Base-by-base conservation (phyloP, 257 asterid genomes). In the Avicennia marina region DNA sequence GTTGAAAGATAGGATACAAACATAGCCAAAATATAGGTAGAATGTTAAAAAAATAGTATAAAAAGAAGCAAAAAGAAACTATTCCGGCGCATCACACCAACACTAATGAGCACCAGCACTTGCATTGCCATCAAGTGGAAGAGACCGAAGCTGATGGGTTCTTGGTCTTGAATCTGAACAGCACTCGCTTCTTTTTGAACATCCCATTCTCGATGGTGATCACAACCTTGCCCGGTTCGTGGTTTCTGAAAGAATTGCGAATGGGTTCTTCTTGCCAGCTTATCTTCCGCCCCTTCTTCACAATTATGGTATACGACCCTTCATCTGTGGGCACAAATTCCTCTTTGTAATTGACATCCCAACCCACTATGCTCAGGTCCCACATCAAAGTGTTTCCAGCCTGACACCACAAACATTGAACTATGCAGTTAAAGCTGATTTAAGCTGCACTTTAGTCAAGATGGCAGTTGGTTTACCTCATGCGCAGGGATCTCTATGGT, bases 271-370 rank as follows among this genome's bases (percentile, higher is more conserved):
- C 73, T 62, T 75, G 78, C 72, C 81, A 76, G 17, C 62, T 78
- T 27, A 76, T 74, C 53, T 70, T 78, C 45, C 69, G 42, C 5
- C 25, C 74, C 56, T 69, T 84, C 72, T 65, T 76, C 56, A 81
- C 86, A 17, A 81, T 76, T 16, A 81, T 2, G 8, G 84, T 72
- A 21, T 81, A 81, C 1, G 89, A 84, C 12, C 29, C 54, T 43
- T 78, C 85, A 43, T 79, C 71, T 0, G 60, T 50, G 11, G 87
- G 83, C 26, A 78, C 75, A 58, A 81, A 81, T 50, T 84, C 87
- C 62, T 84, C 89, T 60, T 66, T 78, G 81, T 84, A 84, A 43
- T 66, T 81, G 4, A 84, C 83, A 60, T 81, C 89, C 89, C 89
- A 84, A 16, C 85, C 87, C 32, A 64, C 36, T 11, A 81, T 68